Evolutionary conservation across 2,329 filamentous ascomycete species (phyloP).

Genomic region (Apiospora hydei): DNA sequence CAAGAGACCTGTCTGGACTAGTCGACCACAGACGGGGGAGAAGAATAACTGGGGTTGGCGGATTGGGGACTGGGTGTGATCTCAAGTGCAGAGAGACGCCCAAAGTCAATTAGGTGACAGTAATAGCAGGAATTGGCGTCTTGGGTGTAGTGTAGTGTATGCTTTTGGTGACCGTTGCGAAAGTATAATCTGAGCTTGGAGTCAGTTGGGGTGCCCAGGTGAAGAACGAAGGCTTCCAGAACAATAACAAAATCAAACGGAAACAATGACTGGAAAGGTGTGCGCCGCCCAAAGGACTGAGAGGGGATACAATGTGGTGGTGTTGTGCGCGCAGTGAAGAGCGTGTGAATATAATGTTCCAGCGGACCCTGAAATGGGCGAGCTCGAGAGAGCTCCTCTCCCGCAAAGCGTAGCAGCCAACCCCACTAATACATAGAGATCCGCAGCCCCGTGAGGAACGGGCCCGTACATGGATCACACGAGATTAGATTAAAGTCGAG

Average conservation of each 20-base stretch:
- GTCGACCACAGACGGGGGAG: too few relatives aligned
- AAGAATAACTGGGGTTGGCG: neutral
- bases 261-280: neutral
- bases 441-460: constrained; percentile 20
- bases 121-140: neutral
- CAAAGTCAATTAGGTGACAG: constrained; percentile 20
- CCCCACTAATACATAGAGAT: constrained; percentile 15
- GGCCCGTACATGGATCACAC: constrained; percentile 21
- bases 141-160: constrained; percentile 17
- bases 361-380: constrained; percentile 7
- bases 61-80: constrained; percentile 6
- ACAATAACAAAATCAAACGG: neutral
- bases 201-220: neutral
- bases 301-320: neutral
- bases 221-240: neutral
- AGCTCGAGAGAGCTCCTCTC: neutral
- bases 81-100: constrained; percentile 3
- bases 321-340: neutral
- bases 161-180: constrained; percentile 21
- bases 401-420: constrained; percentile 15
- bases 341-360: constrained; percentile 16
- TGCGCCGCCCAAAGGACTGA: neutral
- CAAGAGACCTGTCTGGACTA: neutral
- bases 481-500: constrained; percentile 22
- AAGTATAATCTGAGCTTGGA: constrained; percentile 16